Evolutionary conservation across 2,329 filamentous ascomycete species (phyloP), one percentile per base, ranked within the genome.

Genomic region (Tolypocladium tropicale): DNA sequence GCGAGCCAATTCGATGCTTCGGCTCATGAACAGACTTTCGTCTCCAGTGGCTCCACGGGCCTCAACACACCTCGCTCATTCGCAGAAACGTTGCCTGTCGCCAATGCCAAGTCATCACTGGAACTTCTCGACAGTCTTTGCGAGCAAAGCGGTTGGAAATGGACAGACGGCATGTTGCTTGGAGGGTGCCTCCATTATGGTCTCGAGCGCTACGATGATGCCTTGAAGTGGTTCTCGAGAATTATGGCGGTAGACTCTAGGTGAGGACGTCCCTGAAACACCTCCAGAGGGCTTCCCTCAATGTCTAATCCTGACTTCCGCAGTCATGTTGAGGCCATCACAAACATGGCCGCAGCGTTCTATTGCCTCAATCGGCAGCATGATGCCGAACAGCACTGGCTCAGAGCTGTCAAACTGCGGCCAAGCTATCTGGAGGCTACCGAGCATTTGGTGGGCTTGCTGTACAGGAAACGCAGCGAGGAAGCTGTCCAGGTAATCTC

Each of bases 371-470:
- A 90, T 58, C 85, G 88, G 57, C 87, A 87, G 57, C 81, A 87
- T 52, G 93, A 97, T 65, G 94, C 94, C 7, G 87, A 96, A 67
- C 80, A 84, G 57, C 82, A 91, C 66, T 99, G 94, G 94, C 77
- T 87, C 61, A 83, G 82, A 58, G 91, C 91, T n/a, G 84, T 97
- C 30, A 88, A 85, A 66, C 76, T 89, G 56, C 85, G 89, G 10
- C 94, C 94, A 0, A 88, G 85, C 66, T 95, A 95, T 71, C 88
- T 99, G 56, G 94, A 99, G 73, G 92, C 94, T 9, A 90, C 94
- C 3, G 94, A 99, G 68, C 92, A 97, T 74, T 80, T 99, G 1
- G 89, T 97, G 33, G 90, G 91, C 1, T 76, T 97, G 51, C 72
- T 97, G 21, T 96, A 93, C 67, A 89, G 85, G 58, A 88, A 95